Evolutionary conservation across 2,329 filamentous ascomycete genomes (phyloP).

Genomic region (Hypoxylon sp.): DNA sequence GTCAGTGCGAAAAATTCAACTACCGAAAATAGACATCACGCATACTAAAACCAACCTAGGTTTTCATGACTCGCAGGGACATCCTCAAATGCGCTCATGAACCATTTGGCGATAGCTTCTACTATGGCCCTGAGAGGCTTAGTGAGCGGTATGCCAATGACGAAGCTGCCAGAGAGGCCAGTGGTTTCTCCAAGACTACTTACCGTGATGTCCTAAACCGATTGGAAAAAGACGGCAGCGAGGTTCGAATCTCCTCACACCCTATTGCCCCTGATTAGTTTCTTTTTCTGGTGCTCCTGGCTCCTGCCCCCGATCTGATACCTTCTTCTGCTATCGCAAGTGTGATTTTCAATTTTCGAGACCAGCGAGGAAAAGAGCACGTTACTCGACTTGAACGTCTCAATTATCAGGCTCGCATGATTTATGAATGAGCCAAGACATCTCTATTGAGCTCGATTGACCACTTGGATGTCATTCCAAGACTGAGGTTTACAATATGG

Average conservation of each 20-base stretch:
- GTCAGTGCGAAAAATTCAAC: conserved; percentile 64
- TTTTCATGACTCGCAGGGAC: conserved; percentile 95
- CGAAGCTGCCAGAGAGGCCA: conserved; percentile 64
- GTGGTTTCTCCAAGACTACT: conserved; percentile 77
- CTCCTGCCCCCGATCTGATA: conserved; percentile 40
- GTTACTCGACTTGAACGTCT: not conserved
- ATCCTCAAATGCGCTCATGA: conserved; percentile 89
- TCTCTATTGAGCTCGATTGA: not conserved
- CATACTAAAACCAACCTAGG: conserved; percentile 62
- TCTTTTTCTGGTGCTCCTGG: not conserved
- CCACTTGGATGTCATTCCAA: not conserved
- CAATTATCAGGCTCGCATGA: not conserved
- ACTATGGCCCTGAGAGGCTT: conserved; percentile 92
- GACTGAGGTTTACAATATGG: not conserved
- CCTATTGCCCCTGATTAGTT: conserved; percentile 36
- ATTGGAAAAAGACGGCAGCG: conserved; percentile 77
- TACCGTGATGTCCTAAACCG: conserved; percentile 82
- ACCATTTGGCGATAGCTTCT: conserved; percentile 96
- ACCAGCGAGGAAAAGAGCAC: conserved; percentile 1
- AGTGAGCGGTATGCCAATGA: conserved; percentile 83
- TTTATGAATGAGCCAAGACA: not conserved
- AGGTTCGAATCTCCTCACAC: conserved; percentile 67
- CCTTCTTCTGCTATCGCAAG: conserved; percentile 39
- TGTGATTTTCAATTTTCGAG: conserved; percentile 15
- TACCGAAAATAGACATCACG: conserved; percentile 25